Base-by-base conservation (phyloP, 2,329 filamentous ascomycete species). In the Westerdykella sp. region DNA sequence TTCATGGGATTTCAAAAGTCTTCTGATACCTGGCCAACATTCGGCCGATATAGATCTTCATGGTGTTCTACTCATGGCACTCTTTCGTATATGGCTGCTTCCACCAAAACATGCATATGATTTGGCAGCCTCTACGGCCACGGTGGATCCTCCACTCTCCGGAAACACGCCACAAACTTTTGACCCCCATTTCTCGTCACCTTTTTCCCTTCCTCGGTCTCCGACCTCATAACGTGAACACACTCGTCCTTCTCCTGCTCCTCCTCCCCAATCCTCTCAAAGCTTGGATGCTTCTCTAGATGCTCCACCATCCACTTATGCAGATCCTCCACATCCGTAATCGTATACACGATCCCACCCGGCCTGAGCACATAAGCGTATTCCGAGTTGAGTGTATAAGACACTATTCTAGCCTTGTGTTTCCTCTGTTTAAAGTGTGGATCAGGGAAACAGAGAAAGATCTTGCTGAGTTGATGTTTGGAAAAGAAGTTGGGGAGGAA, bases 391-490 rank as follows among this genome's bases (percentile, higher is more conserved):
- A 98, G 73, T 12, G 88, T 89, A 35, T 85, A 78, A 16, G 87
- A 93, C 2, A 98, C 87, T 56, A 98, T 98, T 32, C 93, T 78
- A 32, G 90, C 90, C 70, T 98, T 98, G 73, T 97, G 93, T 69
- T 98, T 98, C 50, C 91, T 80, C 11, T 87, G 81, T 70, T 98
- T 98, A 75, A 98, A 98, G 69, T 98, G 93, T 46, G 93, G 93
- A 61, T 98, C 93, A 0, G 93, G 93, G 64, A 98, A 98, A 73
- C 93, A 98, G 57, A 98, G 86, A 68, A 98, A 98, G 62, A 97
- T 87, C 63, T 94, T 94, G 50, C 77, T 79, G 12, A 98, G 79
- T 64, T 96, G 90, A 12, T 71, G 75, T 59, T 83, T 85, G 42
- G 70, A 73, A 74, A 98, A 97, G 75, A 96, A 95, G 64, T 98